Evolutionary conservation across 495 filamentous ascomycete species (phyloP), one percentile per base, ranked within the genome.

Genomic region (Xylaria castorea): DNA sequence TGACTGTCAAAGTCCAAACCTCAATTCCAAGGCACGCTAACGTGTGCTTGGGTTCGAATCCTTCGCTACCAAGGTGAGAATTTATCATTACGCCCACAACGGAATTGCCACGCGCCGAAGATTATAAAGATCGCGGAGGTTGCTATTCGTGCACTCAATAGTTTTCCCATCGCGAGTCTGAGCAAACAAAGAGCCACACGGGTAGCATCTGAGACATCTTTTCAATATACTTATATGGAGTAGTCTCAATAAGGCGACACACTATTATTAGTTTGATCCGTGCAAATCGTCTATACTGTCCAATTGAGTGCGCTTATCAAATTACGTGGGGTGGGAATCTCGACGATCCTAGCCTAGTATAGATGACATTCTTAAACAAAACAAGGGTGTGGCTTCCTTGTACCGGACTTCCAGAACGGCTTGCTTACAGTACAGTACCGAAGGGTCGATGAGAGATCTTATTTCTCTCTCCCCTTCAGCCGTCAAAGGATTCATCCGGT

Each of bases 391-490:
- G 20, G 42, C 30, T 36, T 70, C 36, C 51, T 46, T 58, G 36
- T 50, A 34, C 66, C 30, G 36, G 36, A 30, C 9, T 44, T 42
- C 38, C 67, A 61, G 55, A 46, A 6, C 55, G 20, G 67, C 42
- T 61, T 67, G 55, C 68, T 70, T 70, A 70, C 38, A 42, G 38
- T 70, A 70, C 38, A 42, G 38, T 12, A 42, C 68, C 30, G 68
- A 62, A 57, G 30, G 55, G 55, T 62, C 7, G 55, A 70, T 38
- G 40, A 62, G 40, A 48, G 40, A 22, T 46, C 40, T 38, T 50
- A 70, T 62, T 27, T 58, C 68, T 62, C 55, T 51, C 38, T 44
- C 36, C 20, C 42, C 68, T 61, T 36, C 30, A 14, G 55, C 68
- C 8, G 68, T 20, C 42, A n/a, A 42, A 38, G 12, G 42, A 34